Evolutionary conservation across 768 basidiomycete species (phyloP), one percentile per base, ranked within the genome.

Genomic region (Leccinum pellstonianum): DNA sequence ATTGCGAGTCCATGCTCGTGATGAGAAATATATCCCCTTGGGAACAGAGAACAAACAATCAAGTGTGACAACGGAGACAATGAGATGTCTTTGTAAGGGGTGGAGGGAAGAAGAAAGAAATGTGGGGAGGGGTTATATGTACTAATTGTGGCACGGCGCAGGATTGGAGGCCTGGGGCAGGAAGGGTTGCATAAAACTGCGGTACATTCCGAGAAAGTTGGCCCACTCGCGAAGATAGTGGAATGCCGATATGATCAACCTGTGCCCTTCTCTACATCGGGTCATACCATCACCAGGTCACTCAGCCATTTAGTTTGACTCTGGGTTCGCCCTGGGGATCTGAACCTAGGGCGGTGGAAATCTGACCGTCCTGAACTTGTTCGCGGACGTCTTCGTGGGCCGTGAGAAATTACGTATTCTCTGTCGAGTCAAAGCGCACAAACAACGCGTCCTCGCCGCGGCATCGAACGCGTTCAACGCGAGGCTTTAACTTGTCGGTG

Each of bases 151-250:
- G 66, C 67, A 74, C 65, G 52, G 69, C 60, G 62, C 33, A 59
- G 47, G 60, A 62, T 55, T 54, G 67, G 56, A 64, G 59, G 37
- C 15, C 37, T 38, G 37, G 48, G 25, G 63, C 61, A 54, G 41
- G 55, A 50, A 70, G 57, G 49, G 64, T 53, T 65, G 59, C 64
- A 72, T 62, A 64, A 68, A 52, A 60, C 56, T 63, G 68, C 70
- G 72, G 71, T 71, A 71, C 64, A 73, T 73, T 68, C 72, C 71
- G 72, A 68, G 71, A 64, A 67, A 46, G 60, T 59, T 43, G 56
- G 15, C 21, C 21, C 33, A 52, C 52, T 31, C 43, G 41, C 48
- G 55, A 33, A 58, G 68, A 47, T 52, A 58, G 51, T 64, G 52
- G 63, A 56, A 35, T 31, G 29, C 55, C 33, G 64, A 54, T 33